Percentiles rank a stretch among this genome's conserved stretches.
phyloP scores from a whole-genome alignment of 1,284 basidiomycete species.

The Cutaneotrichosporon sp. region DNA sequence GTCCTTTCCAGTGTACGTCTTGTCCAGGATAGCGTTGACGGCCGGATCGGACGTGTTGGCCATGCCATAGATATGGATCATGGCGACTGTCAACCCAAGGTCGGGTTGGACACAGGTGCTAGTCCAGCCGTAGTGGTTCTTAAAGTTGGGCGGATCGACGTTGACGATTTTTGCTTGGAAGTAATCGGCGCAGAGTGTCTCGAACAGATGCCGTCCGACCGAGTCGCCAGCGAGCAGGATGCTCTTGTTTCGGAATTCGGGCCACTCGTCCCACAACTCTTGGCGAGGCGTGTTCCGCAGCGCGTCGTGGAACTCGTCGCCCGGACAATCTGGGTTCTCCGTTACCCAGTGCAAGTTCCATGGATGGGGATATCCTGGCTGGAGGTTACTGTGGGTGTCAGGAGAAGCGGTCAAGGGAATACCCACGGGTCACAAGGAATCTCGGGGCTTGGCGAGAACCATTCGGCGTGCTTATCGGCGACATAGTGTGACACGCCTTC shows the following conservation, averaged over 20 bases:
- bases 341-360: background rate
- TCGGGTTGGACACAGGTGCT: background rate
- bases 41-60: conserved; percentile 3
- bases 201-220: conserved; percentile 1
- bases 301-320: background rate
- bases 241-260: conserved; percentile 5
- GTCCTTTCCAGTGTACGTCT: conserved; percentile 2
- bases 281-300: background rate
- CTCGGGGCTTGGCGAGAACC: background rate
- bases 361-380: background rate
- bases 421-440: conserved; percentile 2
- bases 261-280: background rate
- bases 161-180: background rate
- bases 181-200: background rate
- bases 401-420: background rate
- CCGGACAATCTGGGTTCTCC: background rate
- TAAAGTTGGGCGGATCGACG: background rate
- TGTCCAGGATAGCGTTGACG: conserved; percentile 4
- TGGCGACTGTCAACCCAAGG: background rate
- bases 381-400: background rate
- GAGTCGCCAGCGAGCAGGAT: conserved; percentile 4
- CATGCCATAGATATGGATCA: conserved; percentile 8
- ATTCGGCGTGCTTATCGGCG: background rate
- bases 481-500: background rate
- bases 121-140: conserved; percentile 2